Base-by-base conservation (phyloP, 768 basidiomycete species). In the Coprinopsis marcescibilis region DNA sequence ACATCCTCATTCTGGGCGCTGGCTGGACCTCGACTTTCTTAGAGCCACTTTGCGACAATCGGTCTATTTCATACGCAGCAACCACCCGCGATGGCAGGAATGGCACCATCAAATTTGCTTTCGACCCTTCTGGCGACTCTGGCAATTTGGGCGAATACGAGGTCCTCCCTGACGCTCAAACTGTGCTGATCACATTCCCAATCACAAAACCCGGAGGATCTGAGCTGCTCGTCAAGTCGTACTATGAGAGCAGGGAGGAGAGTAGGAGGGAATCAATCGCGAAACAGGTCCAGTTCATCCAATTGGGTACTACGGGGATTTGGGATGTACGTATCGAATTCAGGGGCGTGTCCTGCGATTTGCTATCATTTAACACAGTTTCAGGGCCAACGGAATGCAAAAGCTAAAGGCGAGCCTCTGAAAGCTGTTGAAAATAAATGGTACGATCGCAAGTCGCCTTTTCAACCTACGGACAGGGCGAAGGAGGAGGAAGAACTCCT, bases 11-110 rank as follows among this genome's bases (percentile, higher is more conserved):
- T 52, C 71, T 85, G 39, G 83, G 81, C 26, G 78, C 78, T 21
- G 81, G 81, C 25, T 85, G 83, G 81, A 78, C 78, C 3, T 78
- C 74, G 1, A 69, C 65, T 6, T 85, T 83, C 63, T 67, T 84
- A 20, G 65, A 77, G 29, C 75, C 80, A 0, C 74, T 78, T 24
- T 78, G 78, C 58, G 21, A 56, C 2, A 52, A 64, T 14, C 62
- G 67, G 15, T 51, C 59, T 8, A 44, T 82, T 45, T 62, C 66
- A 1, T 72, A 67, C 57, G 76, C 75, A 2, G 69, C 75, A 2
- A 83, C 82, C 0, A 73, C 71, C n/a, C 73, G 82, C 19, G 61
- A 72, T 33, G 80, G 80, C 4, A 58, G 68, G 14, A 57, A 67
- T 26, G 63, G 57, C 26, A 79, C 80, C 4, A 69, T 83, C 57